Evolutionary conservation across 306 rosid genomes (phyloP), one percentile per base, ranked within the genome.

Genomic region (Cucurbita maxima): DNA sequence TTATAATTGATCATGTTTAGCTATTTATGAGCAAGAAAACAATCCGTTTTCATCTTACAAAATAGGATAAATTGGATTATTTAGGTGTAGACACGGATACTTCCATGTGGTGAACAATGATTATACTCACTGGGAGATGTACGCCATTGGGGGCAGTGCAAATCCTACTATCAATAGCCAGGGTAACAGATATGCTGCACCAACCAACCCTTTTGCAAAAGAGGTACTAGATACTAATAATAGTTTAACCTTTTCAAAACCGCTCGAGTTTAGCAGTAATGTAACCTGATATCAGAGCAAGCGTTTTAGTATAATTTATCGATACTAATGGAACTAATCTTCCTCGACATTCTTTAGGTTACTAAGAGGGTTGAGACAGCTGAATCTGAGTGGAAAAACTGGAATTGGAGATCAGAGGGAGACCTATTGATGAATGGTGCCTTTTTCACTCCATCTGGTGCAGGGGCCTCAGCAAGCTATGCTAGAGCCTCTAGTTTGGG

Each of bases 71-170:
- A 53, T 77, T 77, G 45, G 43, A 78, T 58, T 80, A 64, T 85
- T 78, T 92, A 94, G 98, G 83, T 94, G 98, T 79, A 82, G 98
- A 71, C 98, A 94, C 20, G 98, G 98, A 48, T 94, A 94, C 76
- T 94, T 94, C 81, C 98, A 93, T 76, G 98, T 93, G 77, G 98
- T 93, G 90, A 93, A 93, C 94, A 93, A 93, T 72, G 98, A 93
- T 82, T 93, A 93, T 83, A 93, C 98, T 69, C 98, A 93, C 76
- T 93, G 98, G 98, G 98, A 94, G 76, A 94, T 94, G 98, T 94
- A 94, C 72, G 98, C 98, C 59, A 94, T 94, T 76, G 98, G 98
- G 74, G 98, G 98, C 60, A 94, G 98, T 85, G 98, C 87, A 57
- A 37, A 75, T 43, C 98, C 98, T 75, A 94, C 98, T 75, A 94